Evolutionary conservation across 768 basidiomycete species (phyloP), one percentile per base, ranked within the genome.

Genomic region (Roridomyces roridus): DNA sequence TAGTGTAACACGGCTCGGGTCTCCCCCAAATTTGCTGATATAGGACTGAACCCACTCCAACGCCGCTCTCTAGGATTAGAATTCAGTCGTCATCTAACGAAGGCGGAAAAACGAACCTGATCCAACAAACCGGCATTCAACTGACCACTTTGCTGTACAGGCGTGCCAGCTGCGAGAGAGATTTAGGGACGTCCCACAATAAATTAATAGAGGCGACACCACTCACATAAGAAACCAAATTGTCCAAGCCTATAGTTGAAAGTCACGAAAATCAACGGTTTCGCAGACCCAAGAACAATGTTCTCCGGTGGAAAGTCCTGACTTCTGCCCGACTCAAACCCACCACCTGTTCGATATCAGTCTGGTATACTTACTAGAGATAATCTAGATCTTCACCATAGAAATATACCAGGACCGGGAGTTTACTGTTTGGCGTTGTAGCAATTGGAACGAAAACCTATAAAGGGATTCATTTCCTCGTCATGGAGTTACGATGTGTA

Each of bases 221-320:
- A 41, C 69, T 54, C 57, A 72, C 77, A 75, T 1, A 78, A 66
- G 54, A 78, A 78, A 1, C 77, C 77, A 41, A 78, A 75, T 47
- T 74, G 74, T 8, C 78, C 76, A 3, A 79, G 60, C 6, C 78
- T 71, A 60, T 79, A 78, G 57, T 75, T 74, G 42, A 80, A 77
- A 1, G 78, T 73, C 2, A 73, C 75, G 50, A 77, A 77, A 10
- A 80, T 71, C 53, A 77, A 54, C 21, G 74, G 74, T 37, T 65
- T 55, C 9, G 64, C 51, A 14, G 72, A 71, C 4, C 71, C 68
- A 3, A 66, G 62, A 47, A 77, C 52, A 44, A 78, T 64, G 23
- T 68, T 54, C 28, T 74, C 68, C 1, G 76, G 72, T 8, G 68
- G 62, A 10, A 69, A 66, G 39, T 68, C 69, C 48, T 68, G 72